These are phyloP conservation scores for Fraxinus floribunda DNA, from an alignment of 305 asterid species.

Conservation along the genomic window DNA sequence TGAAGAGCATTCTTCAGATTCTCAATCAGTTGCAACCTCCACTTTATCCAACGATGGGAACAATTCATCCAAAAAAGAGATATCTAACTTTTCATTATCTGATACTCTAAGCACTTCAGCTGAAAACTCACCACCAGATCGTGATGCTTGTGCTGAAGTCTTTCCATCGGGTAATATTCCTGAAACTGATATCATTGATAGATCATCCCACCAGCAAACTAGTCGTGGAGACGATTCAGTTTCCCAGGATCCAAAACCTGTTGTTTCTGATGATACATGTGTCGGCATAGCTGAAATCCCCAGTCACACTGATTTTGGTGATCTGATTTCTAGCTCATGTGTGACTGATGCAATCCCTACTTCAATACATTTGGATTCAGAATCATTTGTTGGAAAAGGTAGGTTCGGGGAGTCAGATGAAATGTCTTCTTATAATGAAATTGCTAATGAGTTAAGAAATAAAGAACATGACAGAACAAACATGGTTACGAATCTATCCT, in stretches of 20 bases:
- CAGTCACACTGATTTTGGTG: slow-evolving; percentile 35
- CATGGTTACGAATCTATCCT: slow-evolving; percentile 28
- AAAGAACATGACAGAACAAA: slow-evolving; percentile 30
- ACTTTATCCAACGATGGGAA: slow-evolving; percentile 55
- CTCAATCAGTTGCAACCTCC: slow-evolving; percentile 57
- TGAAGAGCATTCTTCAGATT: slow-evolving; percentile 49
- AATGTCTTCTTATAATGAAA: slow-evolving; percentile 20
- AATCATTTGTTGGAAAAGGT: slow-evolving; percentile 30
- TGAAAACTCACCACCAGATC: slow-evolving; percentile 42
- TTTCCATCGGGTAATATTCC: slow-evolving; percentile 35
- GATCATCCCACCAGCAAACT: slow-evolving; percentile 33
- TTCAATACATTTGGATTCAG: slow-evolving; percentile 35
- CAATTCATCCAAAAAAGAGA: slow-evolving; percentile 53
- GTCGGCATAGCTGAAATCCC: slow-evolving; percentile 26
- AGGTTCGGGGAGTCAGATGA: slow-evolving; percentile 33
- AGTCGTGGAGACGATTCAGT: slow-evolving; percentile 31
- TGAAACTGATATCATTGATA: slow-evolving; percentile 40
- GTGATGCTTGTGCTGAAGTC: slow-evolving; percentile 30
- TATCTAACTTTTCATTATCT: slow-evolving; percentile 56
- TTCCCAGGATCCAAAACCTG: slow-evolving; percentile 39
- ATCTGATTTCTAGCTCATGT: slow-evolving; percentile 32
- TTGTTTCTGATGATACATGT: slow-evolving; percentile 34
- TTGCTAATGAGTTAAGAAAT: slow-evolving; percentile 9
- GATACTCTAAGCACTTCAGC: slow-evolving; percentile 53
- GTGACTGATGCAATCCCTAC: slow-evolving; percentile 34